Percentiles rank a stretch among this genome's conserved stretches.
These are phyloP conservation scores for Rhodomyrtus psidioides DNA, from an alignment of 441 rosid genomes.

Conservation along the genomic window DNA sequence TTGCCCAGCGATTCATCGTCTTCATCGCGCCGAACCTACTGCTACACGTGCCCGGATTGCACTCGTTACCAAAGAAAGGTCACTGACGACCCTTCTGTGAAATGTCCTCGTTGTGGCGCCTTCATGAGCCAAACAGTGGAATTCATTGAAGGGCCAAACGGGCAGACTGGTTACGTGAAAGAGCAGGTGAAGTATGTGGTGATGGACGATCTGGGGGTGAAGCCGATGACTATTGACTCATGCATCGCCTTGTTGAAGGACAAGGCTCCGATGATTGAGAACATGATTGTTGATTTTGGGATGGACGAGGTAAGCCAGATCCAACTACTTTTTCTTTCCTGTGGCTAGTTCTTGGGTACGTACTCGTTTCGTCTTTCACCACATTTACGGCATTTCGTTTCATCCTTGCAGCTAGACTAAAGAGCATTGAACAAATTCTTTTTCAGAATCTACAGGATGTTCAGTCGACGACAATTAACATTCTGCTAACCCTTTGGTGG, in stretches of 20 bases:
- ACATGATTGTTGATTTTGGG: background rate
- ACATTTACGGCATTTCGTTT: no score
- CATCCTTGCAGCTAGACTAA: no score
- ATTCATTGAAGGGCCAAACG: background rate
- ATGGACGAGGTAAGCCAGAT: background rate
- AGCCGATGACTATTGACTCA: background rate
- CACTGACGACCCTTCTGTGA: background rate
- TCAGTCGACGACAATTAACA: no score
- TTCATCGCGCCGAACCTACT: background rate
- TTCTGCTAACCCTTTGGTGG: no score
- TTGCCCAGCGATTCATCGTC: background rate
- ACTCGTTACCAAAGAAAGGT: background rate
- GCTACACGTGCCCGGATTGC: background rate
- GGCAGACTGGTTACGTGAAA: no score
- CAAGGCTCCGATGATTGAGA: background rate
- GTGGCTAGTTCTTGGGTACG: no score
- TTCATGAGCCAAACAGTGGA: no score
- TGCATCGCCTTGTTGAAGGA: background rate
- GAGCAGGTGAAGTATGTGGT: background rate
- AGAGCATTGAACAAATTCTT: no score
- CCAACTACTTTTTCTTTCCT: no score
- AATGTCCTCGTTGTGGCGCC: no score
- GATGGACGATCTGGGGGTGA: background rate
- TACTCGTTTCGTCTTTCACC: no score
- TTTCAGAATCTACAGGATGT: no score